These are phyloP conservation scores for Zancudomyces culisetae DNA, from an alignment of 371 early-diverging fungal genomes.

Conservation along the genomic window DNA sequence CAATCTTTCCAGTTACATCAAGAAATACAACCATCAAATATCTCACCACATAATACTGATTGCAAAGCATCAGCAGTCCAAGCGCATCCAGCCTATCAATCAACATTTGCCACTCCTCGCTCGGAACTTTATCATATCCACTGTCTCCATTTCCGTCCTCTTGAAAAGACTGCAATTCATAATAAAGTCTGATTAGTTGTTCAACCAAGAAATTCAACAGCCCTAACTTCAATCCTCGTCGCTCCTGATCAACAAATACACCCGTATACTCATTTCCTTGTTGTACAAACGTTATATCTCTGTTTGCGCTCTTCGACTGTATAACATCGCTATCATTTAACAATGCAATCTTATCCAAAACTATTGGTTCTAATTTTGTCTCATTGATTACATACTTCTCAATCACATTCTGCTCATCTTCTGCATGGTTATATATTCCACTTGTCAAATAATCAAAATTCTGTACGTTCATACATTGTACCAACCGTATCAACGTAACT, in stretches of 20 bases:
- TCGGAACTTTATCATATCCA: background rate
- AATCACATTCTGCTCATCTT: background rate
- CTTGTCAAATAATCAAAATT: background rate
- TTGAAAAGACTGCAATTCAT: too few species aligned
- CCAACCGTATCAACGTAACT: background rate
- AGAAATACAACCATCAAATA: background rate
- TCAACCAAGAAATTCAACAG: background rate
- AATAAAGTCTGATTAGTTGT: background rate
- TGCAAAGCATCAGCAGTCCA: conserved; percentile 14
- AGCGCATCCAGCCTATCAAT: conserved; percentile 18
- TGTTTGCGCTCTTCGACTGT: background rate
- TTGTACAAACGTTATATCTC: too few species aligned
- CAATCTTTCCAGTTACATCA: background rate
- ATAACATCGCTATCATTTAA: background rate
- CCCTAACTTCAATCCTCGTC: background rate
- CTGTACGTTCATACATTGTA: background rate
- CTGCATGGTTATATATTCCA: background rate
- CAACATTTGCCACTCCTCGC: conserved; percentile 11
- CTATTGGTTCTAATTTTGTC: background rate
- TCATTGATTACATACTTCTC: background rate
- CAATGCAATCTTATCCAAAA: background rate
- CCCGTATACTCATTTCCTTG: too few species aligned
- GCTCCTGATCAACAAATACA: too few species aligned
- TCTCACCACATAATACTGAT: background rate
- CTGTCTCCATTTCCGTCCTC: background rate